A percentile compares a stretch with the other conserved stretches of the same genome.
phyloP scores from a whole-genome alignment of 2,329 filamentous ascomycete genomes.

The Neofusicoccum parvum region DNA sequence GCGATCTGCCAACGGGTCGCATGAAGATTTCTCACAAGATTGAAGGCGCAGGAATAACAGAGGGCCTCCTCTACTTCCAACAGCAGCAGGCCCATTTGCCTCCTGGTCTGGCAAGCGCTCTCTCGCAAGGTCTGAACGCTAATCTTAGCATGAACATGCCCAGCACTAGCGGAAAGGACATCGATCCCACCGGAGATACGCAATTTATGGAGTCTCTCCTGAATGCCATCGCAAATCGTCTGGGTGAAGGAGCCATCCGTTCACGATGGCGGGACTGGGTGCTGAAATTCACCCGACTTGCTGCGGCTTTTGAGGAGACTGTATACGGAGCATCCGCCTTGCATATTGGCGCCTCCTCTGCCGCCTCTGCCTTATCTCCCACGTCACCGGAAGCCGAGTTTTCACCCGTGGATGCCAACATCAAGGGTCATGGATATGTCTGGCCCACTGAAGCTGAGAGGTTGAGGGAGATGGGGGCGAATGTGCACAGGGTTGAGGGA shows the following conservation, averaged over 20 bases:
- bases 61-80: conserved; percentile 85
- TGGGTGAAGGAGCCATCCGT: conserved; percentile 83
- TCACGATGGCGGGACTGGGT: conserved; percentile 95
- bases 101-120: conserved; percentile 6
- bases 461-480: conserved; percentile 84
- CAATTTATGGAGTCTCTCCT: conserved; percentile 87
- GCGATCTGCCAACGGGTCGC: conserved; percentile 85
- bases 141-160: conserved; percentile 33
- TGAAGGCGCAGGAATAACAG: conserved; percentile 76
- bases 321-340: conserved; percentile 93
- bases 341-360: conserved; percentile 69
- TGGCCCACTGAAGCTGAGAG: conserved; percentile 84
- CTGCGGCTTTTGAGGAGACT: conserved; percentile 90
- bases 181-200: conserved; percentile 81
- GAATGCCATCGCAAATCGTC: conserved; percentile 78
- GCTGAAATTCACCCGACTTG: conserved; percentile 87
- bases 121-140: conserved; percentile 36
- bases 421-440: conserved; percentile 88
- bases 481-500: conserved; percentile 90
- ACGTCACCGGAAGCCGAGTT: conserved; percentile 18
- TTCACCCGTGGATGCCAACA: conserved; percentile 42
- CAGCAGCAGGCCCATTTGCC: conserved; percentile 56
- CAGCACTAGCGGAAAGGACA: conserved; percentile 31
- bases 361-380: conserved; percentile 47
- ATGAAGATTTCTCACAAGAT: conserved; percentile 94